Evolutionary conservation across 2,329 filamentous ascomycete genomes (phyloP), one percentile per base, ranked within the genome.

Genomic region (Aspergillus hortae): DNA sequence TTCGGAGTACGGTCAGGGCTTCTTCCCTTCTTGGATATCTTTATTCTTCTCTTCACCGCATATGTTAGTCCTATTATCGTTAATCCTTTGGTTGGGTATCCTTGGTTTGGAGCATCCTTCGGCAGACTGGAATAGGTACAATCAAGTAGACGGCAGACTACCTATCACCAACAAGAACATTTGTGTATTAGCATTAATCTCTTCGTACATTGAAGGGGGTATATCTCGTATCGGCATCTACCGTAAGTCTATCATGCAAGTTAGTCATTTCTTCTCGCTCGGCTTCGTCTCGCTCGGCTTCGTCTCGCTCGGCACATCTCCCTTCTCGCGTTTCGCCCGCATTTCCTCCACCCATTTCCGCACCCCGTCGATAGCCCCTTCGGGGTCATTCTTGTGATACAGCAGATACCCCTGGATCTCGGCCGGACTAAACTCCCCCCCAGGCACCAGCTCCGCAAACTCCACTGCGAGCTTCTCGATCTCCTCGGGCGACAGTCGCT

Each of bases 371-470:
- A 74, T 63, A 1, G 70, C 72, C 12, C 21, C 48, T 45, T 66
- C 58, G 0, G 70, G 70, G 12, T 60, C 53, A 10, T 60, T 57
- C 56, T 71, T 73, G 42, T 73, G 55, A 25, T 65, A 65, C 4
- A 75, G 60, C 7, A 75, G 59, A 54, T 70, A 72, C 2, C 70
- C 71, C 56, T 75, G 72, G 17, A 74, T 68, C 58, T 74, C 70
- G 11, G 71, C 72, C 19, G 71, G 67, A 0, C 70, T 70, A 48
- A 74, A 69, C 30, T 71, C 63, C 1, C 60, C 63, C 4, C 53
- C 55, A 1, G 72, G 71, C 14, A 74, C 52, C 6, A 55, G 42
- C 9, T 61, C 58, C 0, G 67, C 63, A 49, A 74, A 75, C 15
- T 67, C 54, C 4, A 46, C 53, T 0, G 69, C 66, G 41, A 72